Evolutionary conservation across 108 stramenopile species (phyloP), one percentile per base, ranked within the genome.

Genomic region (Cyclotella kingstonii): DNA sequence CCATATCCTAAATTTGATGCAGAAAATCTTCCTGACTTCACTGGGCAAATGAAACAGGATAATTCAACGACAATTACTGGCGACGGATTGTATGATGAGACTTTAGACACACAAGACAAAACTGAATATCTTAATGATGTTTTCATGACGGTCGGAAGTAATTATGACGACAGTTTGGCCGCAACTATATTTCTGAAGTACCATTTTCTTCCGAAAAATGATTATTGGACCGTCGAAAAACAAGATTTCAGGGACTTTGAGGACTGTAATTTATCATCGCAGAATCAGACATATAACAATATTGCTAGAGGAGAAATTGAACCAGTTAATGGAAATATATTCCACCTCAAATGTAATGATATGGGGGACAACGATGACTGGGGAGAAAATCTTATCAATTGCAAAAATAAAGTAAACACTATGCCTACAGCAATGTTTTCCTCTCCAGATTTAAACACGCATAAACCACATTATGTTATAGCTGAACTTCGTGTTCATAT

Each of bases 401-500:
- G n/a, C n/a, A n/a, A n/a, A n/a, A n/a, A n/a, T n/a, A n/a, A n/a
- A n/a, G n/a, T n/a, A 31, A 18, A 7, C 22, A 58, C 33, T n/a
- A 21, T 36, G 23, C 25, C 4, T 62, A 40, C 38, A 48, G 15
- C 27, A 36, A 44, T 8, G 12, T 6, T 11, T 36, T 11, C 36
- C 11, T 36, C 36, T 7, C 36, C 36, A 7, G 11, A 9, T 36
- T 10, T 33, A 5, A 35, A 25, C 42, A 10, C 4, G 2, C 17
- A 27, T 35, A 44, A 51, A 19, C 30, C 38, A 25, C 65, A 38
- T 31, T 47, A 66, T 44, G 73, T 74, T 0, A 60, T 74, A 34
- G 73, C 73, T 2, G 73, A 74, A 47, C 65, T 74, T 10, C 73
- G 73, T 11, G 73, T 74, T 14, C 64, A 66, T 54, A 66, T 74